phyloP scores from a whole-genome alignment of 2,329 filamentous ascomycete genomes.

The Chrysoporthe austroafricana region DNA sequence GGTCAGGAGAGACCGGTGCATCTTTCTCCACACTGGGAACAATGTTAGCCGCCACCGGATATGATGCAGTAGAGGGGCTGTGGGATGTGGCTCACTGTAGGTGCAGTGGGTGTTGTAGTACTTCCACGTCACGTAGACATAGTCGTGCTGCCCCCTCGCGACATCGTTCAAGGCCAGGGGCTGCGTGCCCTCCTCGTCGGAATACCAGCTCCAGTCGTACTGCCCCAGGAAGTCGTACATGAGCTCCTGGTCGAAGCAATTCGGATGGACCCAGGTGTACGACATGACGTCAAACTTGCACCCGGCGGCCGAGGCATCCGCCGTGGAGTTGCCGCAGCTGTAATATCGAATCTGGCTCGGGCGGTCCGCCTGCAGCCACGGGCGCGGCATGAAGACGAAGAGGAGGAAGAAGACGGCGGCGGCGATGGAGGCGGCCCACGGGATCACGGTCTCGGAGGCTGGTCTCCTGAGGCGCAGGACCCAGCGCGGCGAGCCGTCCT shows the following conservation, averaged over 20 bases:
- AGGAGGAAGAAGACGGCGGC: conserved; percentile 15
- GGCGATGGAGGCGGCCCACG: neutral
- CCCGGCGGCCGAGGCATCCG: conserved; percentile 15
- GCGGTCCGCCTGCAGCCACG: conserved; percentile 15
- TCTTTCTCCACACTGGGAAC: conserved; percentile 18
- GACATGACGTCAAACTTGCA: conserved; percentile 22
- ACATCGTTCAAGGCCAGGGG: conserved; percentile 9
- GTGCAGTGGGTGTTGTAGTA: conserved; percentile 20
- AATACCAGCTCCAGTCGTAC: conserved; percentile 16
- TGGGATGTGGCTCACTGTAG: conserved; percentile 12
- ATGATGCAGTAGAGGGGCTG: neutral
- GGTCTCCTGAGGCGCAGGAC: neutral
- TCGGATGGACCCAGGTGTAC: conserved; percentile 22
- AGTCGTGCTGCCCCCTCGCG: conserved; percentile 12
- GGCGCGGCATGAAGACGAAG: conserved; percentile 19
- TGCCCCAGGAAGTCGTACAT: conserved; percentile 21
- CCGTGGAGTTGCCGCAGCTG: conserved; percentile 20
- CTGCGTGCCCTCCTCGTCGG: conserved; percentile 9
- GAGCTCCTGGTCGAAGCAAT: conserved; percentile 23
- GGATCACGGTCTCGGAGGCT: neutral
- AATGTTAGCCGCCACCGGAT: neutral
- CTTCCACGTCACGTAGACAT: conserved; percentile 22
- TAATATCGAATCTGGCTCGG: conserved; percentile 9
- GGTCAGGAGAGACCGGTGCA: conserved; percentile 20
- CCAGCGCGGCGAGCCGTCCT: neutral